Base-by-base conservation (phyloP, 2,329 filamentous ascomycete species). In the Incumbomyces lentus region DNA sequence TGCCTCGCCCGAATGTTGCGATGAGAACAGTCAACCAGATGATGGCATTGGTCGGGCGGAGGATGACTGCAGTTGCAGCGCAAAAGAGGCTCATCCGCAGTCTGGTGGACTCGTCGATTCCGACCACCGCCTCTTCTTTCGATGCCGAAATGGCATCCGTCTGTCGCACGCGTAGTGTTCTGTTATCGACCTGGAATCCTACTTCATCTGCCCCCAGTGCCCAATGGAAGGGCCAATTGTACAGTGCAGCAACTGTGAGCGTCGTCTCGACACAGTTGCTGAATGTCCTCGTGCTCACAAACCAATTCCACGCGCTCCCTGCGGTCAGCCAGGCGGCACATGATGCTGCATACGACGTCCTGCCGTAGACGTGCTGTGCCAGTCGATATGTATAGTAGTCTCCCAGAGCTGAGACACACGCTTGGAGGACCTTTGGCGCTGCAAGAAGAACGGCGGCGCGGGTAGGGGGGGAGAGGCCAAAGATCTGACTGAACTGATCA, bases 181-280 rank as follows among this genome's bases (percentile, higher is more conserved):
- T 50, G 38, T 42, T 38, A 29, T 51, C 46, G 37, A 36, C 46
- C 50, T 44, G 40, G 8, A 34, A 35, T 5, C 31, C 36, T 7
- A 34, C 46, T 34, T 48, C 40, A 30, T 39, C 46, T 22, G 26
- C 14, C 6, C 34, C 41, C 34, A 67, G 62, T 32, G 81, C 71
- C 64, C 86, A 74, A 48, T 78, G 71, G 89, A 92, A 96, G 11
- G 92, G 90, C 85, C 87, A 96, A 57, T 81, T 78, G 61, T 79
- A 80, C 38, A 96, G 70, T 1, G 88, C 90, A 58, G 79, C 73
- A 49, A 84, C 72, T 3, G 90, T 95, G 55, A 98, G 68, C 1
- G 84, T 85, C n/a, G 84, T 87, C 70, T 98, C 92, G 3, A 96
- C 70, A 44, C 82, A 92, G 67, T 98, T 98, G 46, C 90, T 95